Percentiles rank a stretch among this genome's conserved stretches.
These are phyloP conservation scores for Priceomyces fermenticarens DNA, from an alignment of 805 yeast genomes.

Conservation along the genomic window DNA sequence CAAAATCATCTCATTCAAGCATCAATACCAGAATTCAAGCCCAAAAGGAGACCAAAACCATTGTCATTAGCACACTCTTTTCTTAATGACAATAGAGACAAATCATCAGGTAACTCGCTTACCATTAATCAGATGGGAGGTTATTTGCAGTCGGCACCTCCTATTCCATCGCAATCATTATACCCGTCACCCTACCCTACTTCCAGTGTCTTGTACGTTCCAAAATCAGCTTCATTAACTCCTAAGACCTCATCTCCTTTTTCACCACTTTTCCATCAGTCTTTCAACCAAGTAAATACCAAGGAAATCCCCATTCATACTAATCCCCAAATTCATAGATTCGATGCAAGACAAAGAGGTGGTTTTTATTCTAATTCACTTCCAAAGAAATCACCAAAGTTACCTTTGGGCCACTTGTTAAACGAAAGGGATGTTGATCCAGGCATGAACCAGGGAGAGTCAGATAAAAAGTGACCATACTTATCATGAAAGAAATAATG, in stretches of 20 bases:
- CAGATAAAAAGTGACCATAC: too few species aligned
- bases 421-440: slow-evolving; percentile 2
- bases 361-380: neutral
- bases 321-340: neutral
- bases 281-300: slow-evolving; percentile 20
- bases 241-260: slow-evolving; percentile 36
- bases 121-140: neutral
- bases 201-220: slow-evolving; percentile 5
- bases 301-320: slow-evolving; percentile 1
- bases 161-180: slow-evolving; percentile 13
- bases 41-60: slow-evolving; percentile 40
- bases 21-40: slow-evolving; percentile 24
- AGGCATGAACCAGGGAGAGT: neutral
- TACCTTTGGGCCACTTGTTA: slow-evolving; percentile 1
- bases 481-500: too few species aligned
- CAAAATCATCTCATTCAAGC: slow-evolving; percentile 2
- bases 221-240: slow-evolving; percentile 21
- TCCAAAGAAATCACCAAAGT: slow-evolving; percentile 1
- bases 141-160: slow-evolving; percentile 22
- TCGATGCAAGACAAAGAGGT: neutral
- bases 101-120: neutral
- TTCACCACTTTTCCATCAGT: slow-evolving; percentile 39
- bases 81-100: slow-evolving; percentile 14
- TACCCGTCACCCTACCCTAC: slow-evolving; percentile 4
- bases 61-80: slow-evolving; percentile 33